A percentile compares a stretch with the other conserved stretches of the same genome.
phyloP scores from a whole-genome alignment of 2,329 filamentous ascomycete species.

The Pseudogymnoascus verrucosus region DNA sequence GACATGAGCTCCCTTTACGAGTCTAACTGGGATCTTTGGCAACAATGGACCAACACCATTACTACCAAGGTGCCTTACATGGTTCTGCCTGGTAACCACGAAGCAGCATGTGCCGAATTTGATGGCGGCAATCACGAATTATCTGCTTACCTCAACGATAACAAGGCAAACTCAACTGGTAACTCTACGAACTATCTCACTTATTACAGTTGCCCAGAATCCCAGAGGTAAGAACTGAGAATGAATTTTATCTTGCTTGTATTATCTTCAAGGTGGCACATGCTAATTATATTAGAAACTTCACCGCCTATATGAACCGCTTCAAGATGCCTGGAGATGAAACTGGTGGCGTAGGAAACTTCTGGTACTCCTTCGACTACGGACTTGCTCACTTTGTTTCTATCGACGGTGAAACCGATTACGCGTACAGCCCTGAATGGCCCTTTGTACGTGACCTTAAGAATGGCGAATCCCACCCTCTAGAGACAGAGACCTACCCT shows the following conservation, averaged over 20 bases:
- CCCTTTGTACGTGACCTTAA: constrained; percentile 36
- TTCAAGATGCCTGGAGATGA: constrained; percentile 44
- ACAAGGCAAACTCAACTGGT: constrained; percentile 35
- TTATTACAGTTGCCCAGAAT: constrained; percentile 45
- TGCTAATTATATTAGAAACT: constrained; percentile 30
- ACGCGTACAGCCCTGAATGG: constrained; percentile 38
- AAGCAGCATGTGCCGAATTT: background rate
- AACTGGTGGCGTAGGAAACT: constrained; percentile 41
- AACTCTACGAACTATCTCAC: constrained; percentile 30
- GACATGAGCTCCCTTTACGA: constrained; percentile 43
- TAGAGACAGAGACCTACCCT: constrained; percentile 34
- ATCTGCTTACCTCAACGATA: constrained; percentile 38
- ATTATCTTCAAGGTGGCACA: background rate
- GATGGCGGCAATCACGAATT: background rate
- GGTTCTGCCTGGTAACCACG: constrained; percentile 39
- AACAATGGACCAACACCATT: constrained; percentile 37
- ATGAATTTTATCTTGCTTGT: background rate
- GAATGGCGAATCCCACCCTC: constrained; percentile 35
- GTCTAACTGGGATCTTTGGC: constrained; percentile 42
- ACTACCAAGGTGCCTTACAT: constrained; percentile 10
- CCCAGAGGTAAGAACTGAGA: constrained; percentile 32
- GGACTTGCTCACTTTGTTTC: constrained; percentile 44
- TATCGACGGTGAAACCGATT: constrained; percentile 43
- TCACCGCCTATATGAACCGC: constrained; percentile 42
- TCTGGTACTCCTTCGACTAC: constrained; percentile 49